Evolutionary conservation across 331 rosid genomes (phyloP).

Genomic region (Quercus lobata): DNA sequence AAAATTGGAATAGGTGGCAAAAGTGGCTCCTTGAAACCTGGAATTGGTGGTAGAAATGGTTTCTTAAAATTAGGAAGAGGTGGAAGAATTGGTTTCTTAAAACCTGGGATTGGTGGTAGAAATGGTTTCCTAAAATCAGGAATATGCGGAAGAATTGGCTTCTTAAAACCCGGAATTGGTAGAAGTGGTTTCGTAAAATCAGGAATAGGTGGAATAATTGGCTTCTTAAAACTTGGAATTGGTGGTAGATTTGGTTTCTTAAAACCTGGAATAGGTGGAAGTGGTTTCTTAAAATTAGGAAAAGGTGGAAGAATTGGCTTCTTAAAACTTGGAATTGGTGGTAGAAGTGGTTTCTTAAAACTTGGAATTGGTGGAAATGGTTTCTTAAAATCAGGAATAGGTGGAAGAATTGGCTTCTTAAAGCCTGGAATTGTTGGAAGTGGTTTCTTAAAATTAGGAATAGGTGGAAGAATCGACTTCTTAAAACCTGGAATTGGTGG

Average conservation of each 20-base stretch:
- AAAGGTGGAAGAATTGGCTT: background rate
- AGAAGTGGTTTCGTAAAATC: background rate
- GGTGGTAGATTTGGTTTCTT: too few relatives aligned
- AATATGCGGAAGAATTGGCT: background rate
- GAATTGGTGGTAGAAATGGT: too few relatives aligned
- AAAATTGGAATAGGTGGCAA: background rate
- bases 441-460: background rate
- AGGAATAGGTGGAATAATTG: too few relatives aligned
- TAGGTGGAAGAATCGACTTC: background rate
- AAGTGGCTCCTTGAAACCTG: background rate
- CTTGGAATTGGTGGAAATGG: background rate
- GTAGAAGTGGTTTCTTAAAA: conserved; percentile 1
- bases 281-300: conserved; percentile 7
- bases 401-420: background rate
- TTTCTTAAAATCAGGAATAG: background rate
- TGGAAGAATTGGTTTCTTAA: conserved; percentile 2
- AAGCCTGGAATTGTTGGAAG: background rate
- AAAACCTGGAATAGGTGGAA: background rate
- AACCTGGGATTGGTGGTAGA: background rate
- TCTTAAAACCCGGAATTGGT: conserved; percentile 14
- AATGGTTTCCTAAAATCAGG: background rate
- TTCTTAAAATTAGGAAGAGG: background rate
- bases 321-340: too few relatives aligned
- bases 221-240: background rate
- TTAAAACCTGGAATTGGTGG: conserved; percentile 11